Evolutionary conservation across 1,139 yeast species (phyloP).

Genomic region (Candida dubliniensis): DNA sequence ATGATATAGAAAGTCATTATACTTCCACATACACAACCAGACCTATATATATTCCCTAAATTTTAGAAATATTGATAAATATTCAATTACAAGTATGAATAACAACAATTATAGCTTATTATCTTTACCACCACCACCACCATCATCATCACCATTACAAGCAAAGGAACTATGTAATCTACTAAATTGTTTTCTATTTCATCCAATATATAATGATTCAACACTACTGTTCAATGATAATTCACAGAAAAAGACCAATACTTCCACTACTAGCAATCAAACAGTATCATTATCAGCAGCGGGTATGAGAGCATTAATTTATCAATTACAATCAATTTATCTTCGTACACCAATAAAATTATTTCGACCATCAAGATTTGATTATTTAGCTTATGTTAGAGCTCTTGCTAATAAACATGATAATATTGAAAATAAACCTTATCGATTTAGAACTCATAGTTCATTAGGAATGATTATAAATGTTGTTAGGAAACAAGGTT

Average conservation of each 20-base stretch:
- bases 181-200: not conserved
- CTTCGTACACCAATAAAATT: conserved; percentile 81
- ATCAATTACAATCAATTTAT: conserved; percentile 76
- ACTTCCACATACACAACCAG: no score
- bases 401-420: conserved; percentile 50
- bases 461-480: conserved; percentile 68
- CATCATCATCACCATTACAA: no score
- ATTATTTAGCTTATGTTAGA: conserved; percentile 67
- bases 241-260: no score
- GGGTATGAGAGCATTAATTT: conserved; percentile 77
- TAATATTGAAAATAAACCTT: conserved; percentile 56
- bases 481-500: conserved; percentile 76
- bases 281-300: conserved; percentile 63
- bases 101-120: no score
- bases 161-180: not conserved
- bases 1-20: no score
- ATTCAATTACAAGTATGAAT: no score
- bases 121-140: no score
- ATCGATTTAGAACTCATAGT: conserved; percentile 72
- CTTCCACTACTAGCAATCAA: conserved; percentile 24
- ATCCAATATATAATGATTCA: conserved; percentile 4
- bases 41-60: no score
- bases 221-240: not conserved
- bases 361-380: conserved; percentile 88
- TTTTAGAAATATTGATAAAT: no score